phyloP scores from a whole-genome alignment of 305 asterid genomes.

The Andrographis paniculata region DNA sequence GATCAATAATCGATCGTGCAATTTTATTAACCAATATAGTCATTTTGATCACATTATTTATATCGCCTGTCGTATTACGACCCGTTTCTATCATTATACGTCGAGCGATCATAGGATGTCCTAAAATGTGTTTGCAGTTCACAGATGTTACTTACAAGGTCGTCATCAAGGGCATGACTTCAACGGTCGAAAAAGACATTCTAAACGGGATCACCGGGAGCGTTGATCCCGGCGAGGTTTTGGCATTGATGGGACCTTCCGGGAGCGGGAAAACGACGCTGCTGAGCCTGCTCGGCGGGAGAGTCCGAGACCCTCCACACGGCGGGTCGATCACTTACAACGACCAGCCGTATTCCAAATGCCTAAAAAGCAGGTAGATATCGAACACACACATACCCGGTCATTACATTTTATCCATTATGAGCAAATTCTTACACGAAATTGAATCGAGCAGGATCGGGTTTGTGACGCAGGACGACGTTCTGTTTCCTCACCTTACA shows the following conservation, averaged over 20 bases:
- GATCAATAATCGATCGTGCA: too few relatives aligned
- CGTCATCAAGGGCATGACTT: constrained; percentile 55
- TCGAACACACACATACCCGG: background rate
- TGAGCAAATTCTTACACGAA: too few relatives aligned
- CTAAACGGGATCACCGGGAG: constrained; percentile 75
- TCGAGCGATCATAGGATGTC: background rate
- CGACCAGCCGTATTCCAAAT: constrained; percentile 71
- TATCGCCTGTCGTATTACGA: background rate
- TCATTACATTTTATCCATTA: background rate
- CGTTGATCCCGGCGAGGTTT: constrained; percentile 84
- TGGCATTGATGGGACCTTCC: constrained; percentile 98
- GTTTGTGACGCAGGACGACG: constrained; percentile 93
- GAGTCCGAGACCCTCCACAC: constrained; percentile 38
- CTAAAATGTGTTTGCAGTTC: constrained; percentile 59
- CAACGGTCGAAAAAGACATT: constrained; percentile 73
- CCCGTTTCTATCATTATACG: background rate
- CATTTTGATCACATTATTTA: too few relatives aligned
- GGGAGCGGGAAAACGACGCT: constrained; percentile 96
- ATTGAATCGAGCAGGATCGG: constrained; percentile 89
- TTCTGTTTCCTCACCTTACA: constrained; percentile 92
- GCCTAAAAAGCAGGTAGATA: constrained; percentile 68
- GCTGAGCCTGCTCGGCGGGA: constrained; percentile 79
- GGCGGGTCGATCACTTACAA: constrained; percentile 75
- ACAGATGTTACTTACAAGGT: constrained; percentile 82
- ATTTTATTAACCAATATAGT: too few relatives aligned